These are phyloP conservation scores for Earliella scabrosa DNA, from an alignment of 1,284 basidiomycete genomes.

Conservation along the genomic window DNA sequence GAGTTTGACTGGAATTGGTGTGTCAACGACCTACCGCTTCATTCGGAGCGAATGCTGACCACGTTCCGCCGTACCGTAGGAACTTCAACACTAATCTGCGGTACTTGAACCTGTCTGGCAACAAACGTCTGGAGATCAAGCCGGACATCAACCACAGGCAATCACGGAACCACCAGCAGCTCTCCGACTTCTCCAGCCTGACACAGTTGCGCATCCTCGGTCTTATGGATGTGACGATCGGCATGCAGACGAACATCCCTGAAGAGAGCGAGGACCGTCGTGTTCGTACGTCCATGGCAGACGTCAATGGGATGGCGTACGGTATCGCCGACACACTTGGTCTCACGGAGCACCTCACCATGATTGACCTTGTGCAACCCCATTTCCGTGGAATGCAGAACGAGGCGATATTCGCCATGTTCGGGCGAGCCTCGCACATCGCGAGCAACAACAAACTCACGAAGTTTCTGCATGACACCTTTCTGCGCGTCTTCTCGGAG, in stretches of 20 bases:
- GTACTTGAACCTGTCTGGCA: constrained; percentile 89
- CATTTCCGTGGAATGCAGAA: constrained; percentile 79
- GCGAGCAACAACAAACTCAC: constrained; percentile 67
- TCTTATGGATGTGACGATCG: constrained; percentile 97
- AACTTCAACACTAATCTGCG: constrained; percentile 95
- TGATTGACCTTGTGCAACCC: constrained; percentile 94
- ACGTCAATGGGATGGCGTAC: constrained; percentile 93
- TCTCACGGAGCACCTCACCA: constrained; percentile 76
- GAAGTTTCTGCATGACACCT: constrained; percentile 85
- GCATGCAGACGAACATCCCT: constrained; percentile 77
- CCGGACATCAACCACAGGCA: constrained; percentile 53
- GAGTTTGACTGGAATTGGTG: constrained; percentile 99
- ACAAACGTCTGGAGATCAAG: constrained; percentile 89
- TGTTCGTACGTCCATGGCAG: constrained; percentile 90
- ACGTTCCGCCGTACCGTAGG: constrained; percentile 51
- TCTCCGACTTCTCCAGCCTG: constrained; percentile 90
- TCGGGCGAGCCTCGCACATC: constrained; percentile 78
- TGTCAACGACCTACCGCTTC: background rate
- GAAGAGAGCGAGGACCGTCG: constrained; percentile 93
- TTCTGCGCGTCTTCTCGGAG: constrained; percentile 62
- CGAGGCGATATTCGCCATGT: constrained; percentile 97
- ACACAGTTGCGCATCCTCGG: constrained; percentile 87
- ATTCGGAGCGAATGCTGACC: background rate
- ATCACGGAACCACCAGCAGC: constrained; percentile 37
- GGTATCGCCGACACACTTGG: constrained; percentile 97